Percentiles rank a stretch among this genome's conserved stretches.
Evolutionary conservation across 306 rosid genomes (phyloP).

Genomic region (Rubus parviflorus): DNA sequence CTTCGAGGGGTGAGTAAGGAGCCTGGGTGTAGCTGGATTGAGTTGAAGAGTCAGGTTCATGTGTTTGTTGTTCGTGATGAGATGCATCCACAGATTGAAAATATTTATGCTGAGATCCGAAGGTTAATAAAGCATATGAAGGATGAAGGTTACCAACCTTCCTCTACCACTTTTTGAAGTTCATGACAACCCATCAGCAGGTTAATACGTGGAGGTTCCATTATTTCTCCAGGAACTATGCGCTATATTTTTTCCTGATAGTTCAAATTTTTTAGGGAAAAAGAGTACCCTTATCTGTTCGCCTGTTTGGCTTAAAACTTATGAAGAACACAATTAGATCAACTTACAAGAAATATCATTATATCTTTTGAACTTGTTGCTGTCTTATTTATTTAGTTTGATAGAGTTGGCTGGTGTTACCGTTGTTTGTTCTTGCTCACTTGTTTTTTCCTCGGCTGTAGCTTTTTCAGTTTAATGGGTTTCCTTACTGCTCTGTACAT

Average conservation of each 20-base stretch:
- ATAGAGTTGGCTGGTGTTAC: not conserved
- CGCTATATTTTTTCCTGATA: not conserved
- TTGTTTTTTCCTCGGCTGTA: not conserved
- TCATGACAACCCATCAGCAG: not conserved
- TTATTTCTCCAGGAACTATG: not conserved
- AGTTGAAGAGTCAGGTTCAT: slow-evolving; percentile 67
- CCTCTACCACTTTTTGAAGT: not conserved
- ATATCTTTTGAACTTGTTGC: not conserved
- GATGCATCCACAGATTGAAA: slow-evolving; percentile 71
- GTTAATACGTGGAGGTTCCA: not conserved
- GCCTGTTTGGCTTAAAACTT: not conserved
- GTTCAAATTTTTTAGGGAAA: not conserved
- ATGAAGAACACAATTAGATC: too few relatives aligned
- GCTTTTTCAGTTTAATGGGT: too few relatives aligned
- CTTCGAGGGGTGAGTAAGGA: slow-evolving; percentile 71
- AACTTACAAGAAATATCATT: not conserved
- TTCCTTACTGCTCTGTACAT: not conserved
- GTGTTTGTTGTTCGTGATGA: slow-evolving; percentile 86
- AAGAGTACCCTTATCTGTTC: too few relatives aligned
- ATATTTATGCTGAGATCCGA: slow-evolving; percentile 44
- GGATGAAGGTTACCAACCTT: slow-evolving; percentile 64
- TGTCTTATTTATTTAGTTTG: not conserved
- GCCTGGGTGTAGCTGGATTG: slow-evolving; percentile 96
- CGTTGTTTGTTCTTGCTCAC: not conserved
- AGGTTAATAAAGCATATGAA: slow-evolving; percentile 58